Percentiles rank a stretch among this genome's conserved stretches.
Conservation (phyloP, 2,329 filamentous ascomycete genomes). For the Saccharata proteae region DNA sequence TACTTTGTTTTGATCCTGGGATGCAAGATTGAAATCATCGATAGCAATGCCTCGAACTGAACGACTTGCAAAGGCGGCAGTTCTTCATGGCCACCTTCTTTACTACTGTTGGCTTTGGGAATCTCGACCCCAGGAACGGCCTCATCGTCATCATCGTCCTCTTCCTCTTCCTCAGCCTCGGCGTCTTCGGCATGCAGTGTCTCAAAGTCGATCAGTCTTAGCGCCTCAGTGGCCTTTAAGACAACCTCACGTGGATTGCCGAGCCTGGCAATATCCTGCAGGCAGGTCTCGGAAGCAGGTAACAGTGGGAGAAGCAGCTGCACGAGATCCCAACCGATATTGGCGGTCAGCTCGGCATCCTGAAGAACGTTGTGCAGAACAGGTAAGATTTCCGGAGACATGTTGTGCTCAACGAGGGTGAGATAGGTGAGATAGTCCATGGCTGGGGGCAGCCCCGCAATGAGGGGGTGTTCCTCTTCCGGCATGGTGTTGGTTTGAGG, state of each 20-base stretch:
- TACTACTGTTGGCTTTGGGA: slow-evolving; percentile 15
- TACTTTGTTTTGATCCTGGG: slow-evolving; percentile 63
- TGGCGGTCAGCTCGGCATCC: slow-evolving; percentile 55
- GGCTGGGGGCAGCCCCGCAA: slow-evolving; percentile 46
- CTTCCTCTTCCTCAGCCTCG: slow-evolving; percentile 32
- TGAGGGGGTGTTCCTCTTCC: slow-evolving; percentile 34
- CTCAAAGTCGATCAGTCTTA: slow-evolving; percentile 47
- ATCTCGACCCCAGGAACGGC: slow-evolving; percentile 12
- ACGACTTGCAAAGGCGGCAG: slow-evolving; percentile 28
- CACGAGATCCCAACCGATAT: slow-evolving; percentile 77
- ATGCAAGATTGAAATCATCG: slow-evolving; percentile 62
- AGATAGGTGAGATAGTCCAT: slow-evolving; percentile 66
- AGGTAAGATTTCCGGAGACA: slow-evolving; percentile 54
- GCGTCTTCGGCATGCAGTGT: slow-evolving; percentile 48
- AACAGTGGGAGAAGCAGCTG: slow-evolving; percentile 59
- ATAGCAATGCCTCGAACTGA: slow-evolving; percentile 58
- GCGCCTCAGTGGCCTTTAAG: slow-evolving; percentile 63
- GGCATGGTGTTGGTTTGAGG: not conserved
- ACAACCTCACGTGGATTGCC: slow-evolving; percentile 75
- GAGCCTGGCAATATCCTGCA: slow-evolving; percentile 61
- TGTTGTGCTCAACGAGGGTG: slow-evolving; percentile 63
- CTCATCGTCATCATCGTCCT: slow-evolving; percentile 11
- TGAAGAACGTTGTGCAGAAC: slow-evolving; percentile 56
- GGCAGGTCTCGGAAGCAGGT: slow-evolving; percentile 53
- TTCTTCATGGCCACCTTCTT: slow-evolving; percentile 15